These are phyloP conservation scores for Pezicula rhizophila DNA, from an alignment of 2,329 filamentous ascomycete genomes.

Conservation along the genomic window DNA sequence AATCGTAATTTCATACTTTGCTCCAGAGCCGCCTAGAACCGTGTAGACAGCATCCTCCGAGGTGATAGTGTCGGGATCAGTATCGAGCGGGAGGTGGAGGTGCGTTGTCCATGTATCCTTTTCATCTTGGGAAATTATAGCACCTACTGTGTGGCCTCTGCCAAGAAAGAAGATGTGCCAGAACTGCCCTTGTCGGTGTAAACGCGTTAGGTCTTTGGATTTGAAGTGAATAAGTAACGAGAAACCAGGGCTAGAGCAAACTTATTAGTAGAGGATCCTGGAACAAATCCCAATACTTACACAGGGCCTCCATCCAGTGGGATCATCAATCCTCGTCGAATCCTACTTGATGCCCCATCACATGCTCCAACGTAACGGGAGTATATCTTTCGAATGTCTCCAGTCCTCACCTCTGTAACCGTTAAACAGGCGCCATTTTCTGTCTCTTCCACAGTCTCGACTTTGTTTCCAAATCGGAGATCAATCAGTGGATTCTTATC, in stretches of 20 bases:
- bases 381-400: conserved; percentile 13
- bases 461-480: conserved; percentile 23
- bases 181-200: conserved; percentile 10
- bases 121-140: conserved; percentile 1
- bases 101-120: background rate
- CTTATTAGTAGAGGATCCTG: background rate
- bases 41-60: too few species aligned
- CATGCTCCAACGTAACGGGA: conserved; percentile 39
- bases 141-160: background rate
- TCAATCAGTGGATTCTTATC: conserved; percentile 18
- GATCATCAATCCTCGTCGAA: conserved; percentile 8
- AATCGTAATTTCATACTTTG: too few species aligned
- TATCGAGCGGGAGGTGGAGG: too few species aligned
- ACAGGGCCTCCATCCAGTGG: conserved; percentile 20
- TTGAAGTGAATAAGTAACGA: conserved; percentile 14
- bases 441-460: background rate
- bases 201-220: conserved; percentile 7
- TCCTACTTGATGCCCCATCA: conserved; percentile 41
- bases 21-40: too few species aligned
- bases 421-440: background rate
- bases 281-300: conserved; percentile 9
- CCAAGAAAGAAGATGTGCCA: conserved; percentile 16
- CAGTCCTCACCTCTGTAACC: conserved; percentile 11
- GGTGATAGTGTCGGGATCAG: too few species aligned
- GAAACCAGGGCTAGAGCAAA: conserved; percentile 1